These are phyloP conservation scores for Termitomyces sp. DNA, from an alignment of 768 basidiomycete species.

Conservation along the genomic window DNA sequence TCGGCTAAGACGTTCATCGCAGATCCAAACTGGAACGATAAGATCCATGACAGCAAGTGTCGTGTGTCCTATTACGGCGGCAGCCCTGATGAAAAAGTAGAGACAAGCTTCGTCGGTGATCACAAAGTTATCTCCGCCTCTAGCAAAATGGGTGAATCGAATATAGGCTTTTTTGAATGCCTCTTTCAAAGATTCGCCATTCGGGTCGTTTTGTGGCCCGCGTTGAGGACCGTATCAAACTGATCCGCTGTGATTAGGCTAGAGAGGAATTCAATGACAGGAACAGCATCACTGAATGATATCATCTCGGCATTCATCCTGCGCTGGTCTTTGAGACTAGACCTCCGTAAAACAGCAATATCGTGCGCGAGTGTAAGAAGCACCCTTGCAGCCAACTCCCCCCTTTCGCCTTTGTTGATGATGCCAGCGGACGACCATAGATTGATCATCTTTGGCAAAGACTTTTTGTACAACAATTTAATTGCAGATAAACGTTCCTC, in stretches of 20 bases:
- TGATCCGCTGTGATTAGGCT: not conserved
- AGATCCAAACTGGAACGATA: not conserved
- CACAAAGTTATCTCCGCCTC: not conserved
- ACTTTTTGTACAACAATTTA: not conserved
- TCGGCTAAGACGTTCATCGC: not conserved
- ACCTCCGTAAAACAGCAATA: not conserved
- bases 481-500: not conserved
- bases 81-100: not conserved
- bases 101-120: not conserved
- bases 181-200: not conserved
- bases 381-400: not conserved
- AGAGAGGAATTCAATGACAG: not conserved
- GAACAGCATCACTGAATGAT: not conserved
- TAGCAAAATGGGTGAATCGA: constrained; percentile 1
- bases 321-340: no score
- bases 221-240: not conserved
- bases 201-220: not conserved
- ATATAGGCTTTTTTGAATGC: not conserved
- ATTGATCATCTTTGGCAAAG: not conserved
- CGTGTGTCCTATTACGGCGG: not conserved
- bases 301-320: not conserved
- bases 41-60: not conserved
- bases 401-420: not conserved
- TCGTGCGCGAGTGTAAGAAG: constrained; percentile 1
- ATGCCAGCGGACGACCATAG: not conserved